Conservation (phyloP, 139 green algal species). For the Tetradesmus obliquus region DNA sequence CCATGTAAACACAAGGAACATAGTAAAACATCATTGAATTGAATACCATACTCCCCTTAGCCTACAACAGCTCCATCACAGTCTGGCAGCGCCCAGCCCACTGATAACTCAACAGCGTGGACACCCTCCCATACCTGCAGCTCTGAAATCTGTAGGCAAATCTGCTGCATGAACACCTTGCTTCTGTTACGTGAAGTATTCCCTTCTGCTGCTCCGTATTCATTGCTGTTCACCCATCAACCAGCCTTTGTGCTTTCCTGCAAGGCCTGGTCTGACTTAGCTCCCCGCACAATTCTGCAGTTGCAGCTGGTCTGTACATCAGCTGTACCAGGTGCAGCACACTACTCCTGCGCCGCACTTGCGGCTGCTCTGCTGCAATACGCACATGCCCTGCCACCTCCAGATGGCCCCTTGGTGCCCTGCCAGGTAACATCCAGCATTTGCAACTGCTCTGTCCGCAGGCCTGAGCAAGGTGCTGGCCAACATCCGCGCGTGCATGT, state of each 20-base stretch:
- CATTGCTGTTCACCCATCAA: background rate
- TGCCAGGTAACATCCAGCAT: background rate
- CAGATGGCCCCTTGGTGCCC: too few species aligned
- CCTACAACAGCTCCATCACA: too few species aligned
- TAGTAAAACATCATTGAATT: too few species aligned
- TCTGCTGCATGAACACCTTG: background rate
- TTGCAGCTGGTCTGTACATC: background rate
- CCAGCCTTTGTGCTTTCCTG: too few species aligned
- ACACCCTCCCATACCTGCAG: too few species aligned
- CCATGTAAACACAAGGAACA: background rate
- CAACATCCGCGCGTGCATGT: constrained; percentile 73
- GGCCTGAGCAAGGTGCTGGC: constrained; percentile 41
- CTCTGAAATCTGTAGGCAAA: background rate
- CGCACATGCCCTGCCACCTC: too few species aligned
- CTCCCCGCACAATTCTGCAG: background rate
- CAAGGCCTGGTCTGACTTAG: too few species aligned
- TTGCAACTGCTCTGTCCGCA: background rate
- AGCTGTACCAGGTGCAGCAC: background rate
- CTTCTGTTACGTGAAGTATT: background rate
- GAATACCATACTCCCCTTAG: too few species aligned
- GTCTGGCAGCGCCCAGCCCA: too few species aligned
- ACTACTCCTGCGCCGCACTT: background rate
- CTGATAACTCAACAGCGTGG: too few species aligned
- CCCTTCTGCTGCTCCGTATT: background rate
- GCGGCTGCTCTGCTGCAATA: background rate